These are phyloP conservation scores for Boletellus sp. DNA, from an alignment of 768 basidiomycete species.

Conservation along the genomic window DNA sequence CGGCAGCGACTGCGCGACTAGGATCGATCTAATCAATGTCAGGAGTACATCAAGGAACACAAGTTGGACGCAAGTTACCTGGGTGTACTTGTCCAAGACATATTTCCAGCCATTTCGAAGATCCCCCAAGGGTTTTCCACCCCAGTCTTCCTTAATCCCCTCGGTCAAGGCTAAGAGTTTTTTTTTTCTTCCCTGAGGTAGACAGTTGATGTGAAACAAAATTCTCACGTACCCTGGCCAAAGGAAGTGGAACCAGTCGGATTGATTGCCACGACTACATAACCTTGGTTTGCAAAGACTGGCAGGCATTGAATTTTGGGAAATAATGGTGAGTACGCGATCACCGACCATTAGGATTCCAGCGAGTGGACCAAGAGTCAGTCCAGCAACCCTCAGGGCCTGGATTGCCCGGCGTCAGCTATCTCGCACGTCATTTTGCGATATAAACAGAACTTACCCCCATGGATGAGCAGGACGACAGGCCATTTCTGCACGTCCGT, in stretches of 20 bases:
- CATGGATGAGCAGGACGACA: conserved; percentile 75
- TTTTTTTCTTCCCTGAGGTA: background rate
- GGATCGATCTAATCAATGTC: conserved; percentile 52
- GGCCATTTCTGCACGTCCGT: conserved; percentile 75
- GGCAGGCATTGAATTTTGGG: background rate
- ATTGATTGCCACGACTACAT: conserved; percentile 84
- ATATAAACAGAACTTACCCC: conserved; percentile 40
- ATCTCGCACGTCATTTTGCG: background rate
- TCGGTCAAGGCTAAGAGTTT: conserved; percentile 64
- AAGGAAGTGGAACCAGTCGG: conserved; percentile 94
- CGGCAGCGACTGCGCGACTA: conserved; percentile 70
- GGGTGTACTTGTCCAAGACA: conserved; percentile 61
- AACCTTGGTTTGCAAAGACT: conserved; percentile 87
- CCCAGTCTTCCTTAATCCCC: conserved; percentile 77
- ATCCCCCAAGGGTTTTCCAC: conserved; percentile 81
- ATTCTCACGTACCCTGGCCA: conserved; percentile 60
- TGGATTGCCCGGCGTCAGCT: conserved; percentile 18
- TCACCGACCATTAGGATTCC: conserved; percentile 78
- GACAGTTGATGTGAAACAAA: background rate
- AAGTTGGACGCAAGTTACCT: conserved; percentile 39
- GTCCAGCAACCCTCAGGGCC: conserved; percentile 85
- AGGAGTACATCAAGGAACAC: background rate
- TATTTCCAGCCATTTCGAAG: conserved; percentile 73
- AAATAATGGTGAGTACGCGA: background rate
- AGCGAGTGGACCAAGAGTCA: conserved; percentile 86